phyloP scores from a whole-genome alignment of 2,329 filamentous ascomycete species.

The Talaromyces sp. region DNA sequence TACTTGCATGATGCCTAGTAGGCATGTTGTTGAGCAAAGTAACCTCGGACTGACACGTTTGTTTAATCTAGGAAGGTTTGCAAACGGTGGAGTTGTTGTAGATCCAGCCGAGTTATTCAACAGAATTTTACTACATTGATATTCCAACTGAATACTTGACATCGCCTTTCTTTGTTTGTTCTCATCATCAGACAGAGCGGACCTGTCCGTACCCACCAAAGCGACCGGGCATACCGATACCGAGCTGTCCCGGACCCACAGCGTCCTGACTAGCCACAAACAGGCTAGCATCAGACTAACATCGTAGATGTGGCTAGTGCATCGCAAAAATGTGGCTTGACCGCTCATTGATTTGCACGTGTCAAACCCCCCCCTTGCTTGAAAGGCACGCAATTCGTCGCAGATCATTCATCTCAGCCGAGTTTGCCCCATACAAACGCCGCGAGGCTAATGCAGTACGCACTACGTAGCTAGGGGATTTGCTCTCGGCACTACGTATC shows the following conservation, averaged over 20 bases:
- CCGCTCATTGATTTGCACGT: neutral
- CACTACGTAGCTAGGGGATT: neutral
- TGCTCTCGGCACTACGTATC: too few species aligned
- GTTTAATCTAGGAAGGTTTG: neutral
- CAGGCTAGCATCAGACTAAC: neutral
- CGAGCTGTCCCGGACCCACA: neutral
- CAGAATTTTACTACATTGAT: neutral
- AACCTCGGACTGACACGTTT: neutral
- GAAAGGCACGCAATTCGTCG: neutral
- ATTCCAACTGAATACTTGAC: neutral
- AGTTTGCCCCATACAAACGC: neutral
- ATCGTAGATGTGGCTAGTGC: neutral
- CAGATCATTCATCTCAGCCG: neutral
- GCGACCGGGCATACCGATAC: conserved; percentile 12
- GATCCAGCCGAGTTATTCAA: neutral
- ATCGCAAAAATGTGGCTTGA: neutral
- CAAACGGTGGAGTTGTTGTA: neutral
- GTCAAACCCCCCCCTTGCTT: neutral
- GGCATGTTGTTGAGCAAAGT: neutral
- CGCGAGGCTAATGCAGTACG: neutral
- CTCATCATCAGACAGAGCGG: too few species aligned
- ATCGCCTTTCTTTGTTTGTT: too few species aligned
- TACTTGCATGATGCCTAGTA: neutral
- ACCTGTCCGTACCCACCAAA: conserved; percentile 1
- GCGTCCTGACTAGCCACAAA: neutral